Evolutionary conservation across 192 early-diverging fungal genomes (phyloP).

Genomic region (Backusella tuberculispora): DNA sequence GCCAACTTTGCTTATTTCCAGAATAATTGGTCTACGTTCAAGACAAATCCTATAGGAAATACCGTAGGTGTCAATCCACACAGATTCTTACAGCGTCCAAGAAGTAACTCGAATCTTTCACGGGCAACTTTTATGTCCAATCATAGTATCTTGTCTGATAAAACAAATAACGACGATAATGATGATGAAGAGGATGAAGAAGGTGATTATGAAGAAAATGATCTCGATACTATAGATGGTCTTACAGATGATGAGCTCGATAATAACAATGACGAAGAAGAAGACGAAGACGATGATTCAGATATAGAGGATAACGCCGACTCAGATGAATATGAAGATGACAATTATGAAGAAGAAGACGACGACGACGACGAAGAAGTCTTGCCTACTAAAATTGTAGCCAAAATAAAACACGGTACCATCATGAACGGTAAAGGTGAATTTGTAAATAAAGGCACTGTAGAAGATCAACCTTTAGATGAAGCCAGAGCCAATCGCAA

Average conservation of each 20-base stretch:
- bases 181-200: neutral
- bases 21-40: constrained; percentile 7
- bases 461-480: constrained; percentile 19
- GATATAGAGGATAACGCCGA: too few relatives aligned
- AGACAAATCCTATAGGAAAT: constrained; percentile 10
- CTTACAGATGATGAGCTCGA: constrained; percentile 22
- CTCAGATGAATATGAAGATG: neutral
- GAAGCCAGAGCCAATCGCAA: constrained; percentile 32
- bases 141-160: neutral
- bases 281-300: neutral
- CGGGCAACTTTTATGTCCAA: constrained; percentile 5
- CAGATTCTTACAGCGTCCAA: constrained; percentile 19
- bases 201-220: constrained; percentile 7
- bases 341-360: neutral
- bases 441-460: constrained; percentile 17
- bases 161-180: neutral
- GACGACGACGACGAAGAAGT: neutral
- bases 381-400: constrained; percentile 23
- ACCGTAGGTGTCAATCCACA: constrained; percentile 20
- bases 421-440: constrained; percentile 42
- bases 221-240: constrained; percentile 26
- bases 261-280: neutral
- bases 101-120: constrained; percentile 27
- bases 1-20: constrained; percentile 16
- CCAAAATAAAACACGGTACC: constrained; percentile 39